Evolutionary conservation across 73 alveolate species (phyloP).

Genomic region (Durusdinium trenchii): DNA sequence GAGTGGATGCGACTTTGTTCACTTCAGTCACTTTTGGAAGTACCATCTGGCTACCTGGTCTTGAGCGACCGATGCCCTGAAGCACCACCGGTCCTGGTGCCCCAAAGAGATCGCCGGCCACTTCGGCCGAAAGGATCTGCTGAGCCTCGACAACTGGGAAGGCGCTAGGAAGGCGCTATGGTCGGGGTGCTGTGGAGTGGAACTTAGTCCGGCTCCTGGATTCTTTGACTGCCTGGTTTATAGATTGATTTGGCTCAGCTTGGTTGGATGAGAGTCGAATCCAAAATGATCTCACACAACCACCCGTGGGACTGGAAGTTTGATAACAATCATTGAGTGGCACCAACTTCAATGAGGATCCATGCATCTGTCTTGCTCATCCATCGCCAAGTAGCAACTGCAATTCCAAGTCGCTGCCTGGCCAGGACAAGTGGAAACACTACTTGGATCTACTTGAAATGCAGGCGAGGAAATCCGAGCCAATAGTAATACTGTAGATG

Average conservation of each 20-base stretch:
- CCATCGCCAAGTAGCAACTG: constrained; percentile 3
- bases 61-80: no score
- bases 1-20: no score
- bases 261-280: no score
- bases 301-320: neutral
- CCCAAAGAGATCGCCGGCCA: constrained; percentile 10
- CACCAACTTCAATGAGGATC: neutral
- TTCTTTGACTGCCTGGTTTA: no score
- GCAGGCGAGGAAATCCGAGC: neutral
- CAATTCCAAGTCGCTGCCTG: constrained; percentile 29
- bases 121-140: constrained; percentile 35
- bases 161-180: no score
- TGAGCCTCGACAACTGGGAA: neutral
- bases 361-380: neutral
- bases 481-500: neutral
- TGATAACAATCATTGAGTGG: neutral
- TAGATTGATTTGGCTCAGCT: no score
- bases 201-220: no score
- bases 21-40: no score
- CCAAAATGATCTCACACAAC: neutral
- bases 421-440: neutral
- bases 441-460: neutral
- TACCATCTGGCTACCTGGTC: no score
- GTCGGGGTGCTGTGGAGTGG: no score
- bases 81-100: neutral